Evolutionary conservation across 441 rosid species (phyloP), one percentile per base, ranked within the genome.

Genomic region (Jatropha multifida): DNA sequence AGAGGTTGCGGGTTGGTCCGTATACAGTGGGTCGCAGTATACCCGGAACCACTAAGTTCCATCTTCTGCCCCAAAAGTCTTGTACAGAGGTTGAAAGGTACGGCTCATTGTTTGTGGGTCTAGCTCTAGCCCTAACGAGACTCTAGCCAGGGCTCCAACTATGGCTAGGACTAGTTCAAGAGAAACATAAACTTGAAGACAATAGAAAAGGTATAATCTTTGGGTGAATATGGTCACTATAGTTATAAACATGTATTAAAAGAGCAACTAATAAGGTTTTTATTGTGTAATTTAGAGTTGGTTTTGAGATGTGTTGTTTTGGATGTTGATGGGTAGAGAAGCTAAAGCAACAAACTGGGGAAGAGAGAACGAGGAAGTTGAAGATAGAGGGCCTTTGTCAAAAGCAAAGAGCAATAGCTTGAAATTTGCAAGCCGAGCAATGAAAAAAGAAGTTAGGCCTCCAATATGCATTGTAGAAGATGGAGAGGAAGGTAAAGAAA

Each of bases 31-130:
- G 79, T 7, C 92, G 90, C 32, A 94, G 86, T 55, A 86, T 84
- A 7, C 79, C 61, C 2, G 86, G 65, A 54, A 90, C 97, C 84
- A 83, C 78, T 38, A 90, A 87, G 81, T 92, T 94, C 98, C 98
- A 94, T 71, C 98, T 80, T 0, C 81, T 86, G 49, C 97, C 87
- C 97, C 97, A 94, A 44, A 92, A 94, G 84, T 94, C 94, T 18
- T 94, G 98, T 3, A 94, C 79, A 2, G 97, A 92, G 49, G 97
- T 87, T 63, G 93, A 68, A 17, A 89, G 76, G 83, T 88, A 90
- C 0, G 96, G 98, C 68, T 88, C 87, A 38, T 92, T 77, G 79
- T 86, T 68, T 82, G 93, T 10, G 89, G 90, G 69, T 90, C 93
- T 3, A 90, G 69, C 65, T 86, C 91, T 4, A 80, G 58, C 4